Base-by-base conservation (phyloP, 148 eudicot genomes). In the Chenopodium quinoa region DNA sequence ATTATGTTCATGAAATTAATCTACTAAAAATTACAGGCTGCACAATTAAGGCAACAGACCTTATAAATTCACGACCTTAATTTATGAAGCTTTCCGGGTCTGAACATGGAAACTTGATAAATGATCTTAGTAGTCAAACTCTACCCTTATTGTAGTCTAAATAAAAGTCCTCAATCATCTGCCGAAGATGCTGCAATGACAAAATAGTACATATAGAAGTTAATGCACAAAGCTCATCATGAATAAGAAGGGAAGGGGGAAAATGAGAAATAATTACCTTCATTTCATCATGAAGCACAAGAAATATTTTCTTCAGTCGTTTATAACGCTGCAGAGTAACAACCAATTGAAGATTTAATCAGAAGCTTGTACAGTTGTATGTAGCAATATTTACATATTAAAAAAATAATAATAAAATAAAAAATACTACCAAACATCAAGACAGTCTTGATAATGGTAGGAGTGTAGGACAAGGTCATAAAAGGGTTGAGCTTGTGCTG, bases 221-320 rank as follows among this genome's bases (percentile, higher is more conserved):
- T 68, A 81, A 19, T 67, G 32, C 60, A 71, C 11, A 17, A 60
- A 54, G 23, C 68, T 31, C 23, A 23, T 34, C 50, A 32, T 69
- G 75, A 77, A 71, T 22, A 78, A 37, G 65, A 29, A 56, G n/a
- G 52, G 73, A 67, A 9, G 47, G 60, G 70, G 64, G 37, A 58
- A 78, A 80, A 17, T 79, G 50, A 34, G 76, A 52, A 52, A 79
- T 64, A 50, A 48, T 17, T 71, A 96, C 99, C 99, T 88, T 86
- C 81, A 96, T 81, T 86, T 94, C 99, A 84, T 94, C 91, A 88
- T 96, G 97, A 88, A 96, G 97, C 89, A 94, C 92, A 16, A 96
- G 78, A 58, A 96, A 96, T 80, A 94, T 90, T 77, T 92, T 96
- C 90, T 96, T 96, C 78, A 89, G 88, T 79, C 94, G 86, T 78